These are phyloP conservation scores for Monascus purpureus DNA, from an alignment of 495 filamentous ascomycete genomes.

Conservation along the genomic window DNA sequence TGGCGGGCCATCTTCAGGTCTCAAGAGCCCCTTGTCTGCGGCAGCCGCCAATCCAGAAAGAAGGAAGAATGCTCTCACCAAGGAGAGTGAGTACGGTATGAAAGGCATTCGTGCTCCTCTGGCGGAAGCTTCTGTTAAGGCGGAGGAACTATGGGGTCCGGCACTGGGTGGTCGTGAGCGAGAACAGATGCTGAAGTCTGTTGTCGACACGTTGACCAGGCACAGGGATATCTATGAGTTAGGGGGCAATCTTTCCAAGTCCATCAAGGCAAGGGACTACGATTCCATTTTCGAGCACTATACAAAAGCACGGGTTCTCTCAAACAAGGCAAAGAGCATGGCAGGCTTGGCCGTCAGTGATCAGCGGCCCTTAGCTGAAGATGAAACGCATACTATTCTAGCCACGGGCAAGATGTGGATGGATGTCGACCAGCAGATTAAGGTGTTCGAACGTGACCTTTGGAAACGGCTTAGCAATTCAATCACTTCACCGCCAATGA, in stretches of 20 bases:
- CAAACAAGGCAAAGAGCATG: slow-evolving; percentile 56
- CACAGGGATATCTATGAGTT: slow-evolving; percentile 71
- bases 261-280: slow-evolving; percentile 80
- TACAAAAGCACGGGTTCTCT: slow-evolving; percentile 56
- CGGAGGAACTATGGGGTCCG: slow-evolving; percentile 93
- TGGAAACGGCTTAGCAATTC: slow-evolving; percentile 65
- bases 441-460: slow-evolving; percentile 72
- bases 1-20: slow-evolving; percentile 45
- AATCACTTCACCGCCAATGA: slow-evolving; percentile 28
- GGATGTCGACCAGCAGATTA: slow-evolving; percentile 73
- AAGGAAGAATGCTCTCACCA: slow-evolving; percentile 78
- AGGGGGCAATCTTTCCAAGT: slow-evolving; percentile 60
- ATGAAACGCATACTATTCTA: slow-evolving; percentile 69
- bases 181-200: slow-evolving; percentile 67
- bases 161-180: slow-evolving; percentile 84
- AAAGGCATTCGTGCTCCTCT: slow-evolving; percentile 77
- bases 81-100: slow-evolving; percentile 91
- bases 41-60: slow-evolving; percentile 12
- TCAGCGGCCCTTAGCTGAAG: slow-evolving; percentile 43
- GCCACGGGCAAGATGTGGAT: slow-evolving; percentile 90
- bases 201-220: slow-evolving; percentile 58
- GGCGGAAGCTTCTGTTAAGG: slow-evolving; percentile 78
- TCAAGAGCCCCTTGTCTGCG: slow-evolving; percentile 31
- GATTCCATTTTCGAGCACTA: slow-evolving; percentile 79
- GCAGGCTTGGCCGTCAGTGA: slow-evolving; percentile 36